Percentiles rank a stretch among this genome's conserved stretches.
Conservation (phyloP, 2,329 filamentous ascomycete species). For the Ophiostoma piceae region DNA sequence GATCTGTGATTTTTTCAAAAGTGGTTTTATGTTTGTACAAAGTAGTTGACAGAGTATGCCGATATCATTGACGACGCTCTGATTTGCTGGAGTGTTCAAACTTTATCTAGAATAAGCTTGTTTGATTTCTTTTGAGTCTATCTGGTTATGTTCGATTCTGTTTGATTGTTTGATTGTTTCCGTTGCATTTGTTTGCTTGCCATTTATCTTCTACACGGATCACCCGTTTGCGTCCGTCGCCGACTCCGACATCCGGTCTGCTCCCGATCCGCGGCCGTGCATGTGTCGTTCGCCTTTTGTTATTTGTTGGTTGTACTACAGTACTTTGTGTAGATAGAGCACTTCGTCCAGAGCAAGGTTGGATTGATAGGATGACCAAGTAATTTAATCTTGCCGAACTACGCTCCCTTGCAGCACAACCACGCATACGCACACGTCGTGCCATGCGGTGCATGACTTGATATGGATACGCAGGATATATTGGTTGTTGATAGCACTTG, state of each 20-base stretch:
- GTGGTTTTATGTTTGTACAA: too few relatives aligned
- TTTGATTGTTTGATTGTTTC: background rate
- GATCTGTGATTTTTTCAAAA: background rate
- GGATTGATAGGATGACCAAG: background rate
- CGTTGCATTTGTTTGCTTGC: background rate
- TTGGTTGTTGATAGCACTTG: background rate
- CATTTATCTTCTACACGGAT: background rate
- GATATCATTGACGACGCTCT: background rate
- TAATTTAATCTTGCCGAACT: constrained; percentile 3
- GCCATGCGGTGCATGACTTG: background rate
- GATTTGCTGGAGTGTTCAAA: background rate
- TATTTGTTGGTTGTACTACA: constrained; percentile 1
- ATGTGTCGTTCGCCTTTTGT: constrained; percentile 4
- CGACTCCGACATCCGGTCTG: background rate
- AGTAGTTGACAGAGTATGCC: too few relatives aligned
- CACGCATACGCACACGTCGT: background rate
- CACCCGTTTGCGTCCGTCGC: background rate
- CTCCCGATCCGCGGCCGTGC: background rate
- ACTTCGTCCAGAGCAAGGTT: too few relatives aligned
- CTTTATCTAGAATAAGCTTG: background rate
- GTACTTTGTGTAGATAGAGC: too few relatives aligned
- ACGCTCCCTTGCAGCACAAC: constrained; percentile 8
- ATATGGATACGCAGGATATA: background rate
- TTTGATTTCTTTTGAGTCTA: too few relatives aligned
- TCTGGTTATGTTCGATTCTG: too few relatives aligned